Conservation (phyloP, 2,329 filamentous ascomycete genomes). For the Fusarium sp. region DNA sequence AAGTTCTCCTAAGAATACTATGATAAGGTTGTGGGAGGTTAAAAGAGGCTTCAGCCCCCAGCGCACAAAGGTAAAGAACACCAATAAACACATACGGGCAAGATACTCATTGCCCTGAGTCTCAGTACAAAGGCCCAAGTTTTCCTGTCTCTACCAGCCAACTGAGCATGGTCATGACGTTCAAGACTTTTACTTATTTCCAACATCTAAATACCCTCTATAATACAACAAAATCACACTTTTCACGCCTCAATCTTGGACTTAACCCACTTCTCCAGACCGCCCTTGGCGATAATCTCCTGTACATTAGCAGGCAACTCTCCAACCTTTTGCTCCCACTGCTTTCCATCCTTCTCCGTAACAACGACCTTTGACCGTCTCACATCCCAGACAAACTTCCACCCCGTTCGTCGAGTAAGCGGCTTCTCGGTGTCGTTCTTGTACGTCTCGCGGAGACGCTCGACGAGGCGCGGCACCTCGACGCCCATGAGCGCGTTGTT, state of each 20-base stretch:
- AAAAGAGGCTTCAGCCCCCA: too few relatives aligned
- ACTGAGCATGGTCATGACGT: too few relatives aligned
- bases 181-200: conserved; percentile 13
- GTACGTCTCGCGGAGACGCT: conserved; percentile 72
- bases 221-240: conserved; percentile 6
- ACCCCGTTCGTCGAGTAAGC: conserved; percentile 79
- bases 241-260: conserved; percentile 60
- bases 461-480: conserved; percentile 72
- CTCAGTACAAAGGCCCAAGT: background rate
- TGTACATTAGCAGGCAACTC: conserved; percentile 88
- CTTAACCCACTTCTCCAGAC: conserved; percentile 86
- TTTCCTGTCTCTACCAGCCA: background rate
- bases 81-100: too few relatives aligned
- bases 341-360: conserved; percentile 72
- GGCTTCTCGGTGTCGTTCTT: conserved; percentile 58
- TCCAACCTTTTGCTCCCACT: conserved; percentile 83
- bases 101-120: too few relatives aligned
- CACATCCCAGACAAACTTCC: conserved; percentile 86
- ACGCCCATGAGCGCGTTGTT: conserved; percentile 81
- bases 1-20: background rate
- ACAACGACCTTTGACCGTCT: conserved; percentile 74
- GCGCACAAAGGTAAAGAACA: too few relatives aligned
- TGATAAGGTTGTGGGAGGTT: too few relatives aligned
- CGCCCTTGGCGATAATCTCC: conserved; percentile 81
- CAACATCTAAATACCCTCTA: conserved; percentile 17